Conservation (phyloP, 208 protist species). For the Histomonas meleagridis region DNA sequence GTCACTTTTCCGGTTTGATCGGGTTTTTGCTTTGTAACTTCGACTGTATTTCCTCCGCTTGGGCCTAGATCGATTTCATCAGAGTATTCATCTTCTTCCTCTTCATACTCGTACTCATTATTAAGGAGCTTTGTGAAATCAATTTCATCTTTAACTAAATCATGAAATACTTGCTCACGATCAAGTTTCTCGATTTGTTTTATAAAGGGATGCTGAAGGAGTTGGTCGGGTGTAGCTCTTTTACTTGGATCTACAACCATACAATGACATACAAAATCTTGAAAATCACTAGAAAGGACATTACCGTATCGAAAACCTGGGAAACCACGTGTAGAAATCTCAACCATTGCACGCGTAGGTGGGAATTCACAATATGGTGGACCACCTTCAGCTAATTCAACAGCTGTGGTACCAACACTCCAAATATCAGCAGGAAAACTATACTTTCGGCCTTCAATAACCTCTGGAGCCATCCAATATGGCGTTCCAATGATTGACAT, state of each 20-base stretch:
- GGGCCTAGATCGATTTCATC: too few species aligned
- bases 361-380: conserved; percentile 45
- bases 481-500: conserved; percentile 47
- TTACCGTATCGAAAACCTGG: conserved; percentile 35
- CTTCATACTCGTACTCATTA: too few species aligned
- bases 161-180: neutral
- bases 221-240: neutral
- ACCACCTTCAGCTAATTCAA: conserved; percentile 46
- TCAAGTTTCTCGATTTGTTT: neutral
- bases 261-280: neutral
- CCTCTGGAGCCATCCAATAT: conserved; percentile 54
- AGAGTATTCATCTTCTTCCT: too few species aligned
- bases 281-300: neutral
- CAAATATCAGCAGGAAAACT: conserved; percentile 44
- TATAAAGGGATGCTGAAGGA: conserved; percentile 35
- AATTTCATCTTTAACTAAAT: too few species aligned
- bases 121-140: too few species aligned
- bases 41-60: too few species aligned
- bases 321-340: neutral
- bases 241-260: conserved; percentile 5
- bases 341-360: conserved; percentile 33
- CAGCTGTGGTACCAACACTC: conserved; percentile 47
- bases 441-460: conserved; percentile 41
- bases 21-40: too few species aligned
- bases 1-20: too few species aligned